Conservation (phyloP, 352 stramenopile species). For the Plasmopara viticola region DNA sequence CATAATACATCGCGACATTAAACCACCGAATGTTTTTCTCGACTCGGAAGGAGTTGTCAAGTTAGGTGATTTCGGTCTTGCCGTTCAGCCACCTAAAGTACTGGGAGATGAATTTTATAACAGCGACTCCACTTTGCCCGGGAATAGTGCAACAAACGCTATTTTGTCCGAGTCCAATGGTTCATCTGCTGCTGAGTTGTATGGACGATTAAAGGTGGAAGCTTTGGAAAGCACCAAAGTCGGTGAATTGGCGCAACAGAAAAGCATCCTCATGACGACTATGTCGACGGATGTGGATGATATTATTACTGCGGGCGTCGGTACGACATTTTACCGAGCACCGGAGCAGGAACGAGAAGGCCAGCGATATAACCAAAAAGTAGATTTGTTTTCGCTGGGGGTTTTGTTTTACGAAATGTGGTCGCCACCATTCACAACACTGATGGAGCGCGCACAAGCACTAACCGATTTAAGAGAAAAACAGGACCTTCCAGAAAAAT, state of each 20-base stretch:
- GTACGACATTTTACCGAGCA: constrained; percentile 93
- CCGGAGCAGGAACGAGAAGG: constrained; percentile 90
- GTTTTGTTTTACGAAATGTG: constrained; percentile 97
- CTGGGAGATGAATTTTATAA: constrained; percentile 32
- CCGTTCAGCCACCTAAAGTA: constrained; percentile 69
- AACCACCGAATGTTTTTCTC: constrained; percentile 92
- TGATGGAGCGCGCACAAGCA: constrained; percentile 84
- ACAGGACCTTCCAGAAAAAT: constrained; percentile 46
- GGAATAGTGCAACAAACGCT: constrained; percentile 19
- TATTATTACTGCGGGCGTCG: constrained; percentile 91
- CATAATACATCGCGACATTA: constrained; percentile 92
- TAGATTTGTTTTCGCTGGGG: constrained; percentile 94
- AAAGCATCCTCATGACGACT: constrained; percentile 39
- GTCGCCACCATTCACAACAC: constrained; percentile 85
- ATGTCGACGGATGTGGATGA: constrained; percentile 39
- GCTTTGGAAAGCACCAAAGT: constrained; percentile 58
- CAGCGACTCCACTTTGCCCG: constrained; percentile 12
- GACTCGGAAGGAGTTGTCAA: constrained; percentile 90
- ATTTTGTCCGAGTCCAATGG: constrained; percentile 51
- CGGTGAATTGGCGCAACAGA: constrained; percentile 14
- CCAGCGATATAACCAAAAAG: constrained; percentile 86
- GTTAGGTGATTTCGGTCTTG: constrained; percentile 93
- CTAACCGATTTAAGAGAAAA: constrained; percentile 72
- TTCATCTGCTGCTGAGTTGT: constrained; percentile 65
- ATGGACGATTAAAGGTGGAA: constrained; percentile 59